A percentile compares a stretch with the other conserved stretches of the same genome.
phyloP scores from a whole-genome alignment of 371 early-diverging fungal genomes.

The Mucor plumbeus region DNA sequence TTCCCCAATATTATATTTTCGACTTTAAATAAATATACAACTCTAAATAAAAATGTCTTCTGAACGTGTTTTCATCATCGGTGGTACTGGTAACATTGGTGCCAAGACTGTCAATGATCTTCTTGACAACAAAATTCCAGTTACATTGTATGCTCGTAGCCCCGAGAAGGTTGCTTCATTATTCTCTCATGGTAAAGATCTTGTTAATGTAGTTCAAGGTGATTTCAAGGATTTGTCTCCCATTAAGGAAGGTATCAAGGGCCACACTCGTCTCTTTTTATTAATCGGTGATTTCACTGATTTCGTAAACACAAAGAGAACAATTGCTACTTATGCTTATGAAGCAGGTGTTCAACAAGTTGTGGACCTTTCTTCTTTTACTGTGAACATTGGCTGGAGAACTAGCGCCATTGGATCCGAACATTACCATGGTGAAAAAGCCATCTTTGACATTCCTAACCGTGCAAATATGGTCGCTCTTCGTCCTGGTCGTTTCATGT shows the following conservation, averaged over 20 bases:
- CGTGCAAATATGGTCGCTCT: constrained; percentile 34
- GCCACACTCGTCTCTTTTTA: constrained; percentile 39
- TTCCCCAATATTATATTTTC: neutral
- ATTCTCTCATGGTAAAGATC: constrained; percentile 9
- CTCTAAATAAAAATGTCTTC: constrained; percentile 3
- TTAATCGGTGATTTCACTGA: constrained; percentile 18
- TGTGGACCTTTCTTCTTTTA: constrained; percentile 35
- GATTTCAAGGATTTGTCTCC: constrained; percentile 30
- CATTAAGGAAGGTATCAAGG: constrained; percentile 28
- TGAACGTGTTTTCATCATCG: constrained; percentile 33
- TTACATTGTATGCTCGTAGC: constrained; percentile 36
- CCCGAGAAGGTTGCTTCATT: constrained; percentile 19
- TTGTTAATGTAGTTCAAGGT: constrained; percentile 31
- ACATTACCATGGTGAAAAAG: constrained; percentile 34
- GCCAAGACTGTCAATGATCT: constrained; percentile 20
- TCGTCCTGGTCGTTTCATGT: constrained; percentile 43
- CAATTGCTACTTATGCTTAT: constrained; percentile 27
- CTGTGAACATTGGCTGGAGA: constrained; percentile 30
- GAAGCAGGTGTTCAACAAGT: constrained; percentile 40
- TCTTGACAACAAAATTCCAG: constrained; percentile 7
- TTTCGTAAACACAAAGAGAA: constrained; percentile 15
- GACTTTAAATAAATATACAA: neutral
- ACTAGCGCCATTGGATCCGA: constrained; percentile 5
- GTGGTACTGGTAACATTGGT: constrained; percentile 45
- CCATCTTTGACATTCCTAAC: constrained; percentile 28